These are phyloP conservation scores for Heliamphora exappendiculata DNA, from an alignment of 148 eudicot genomes.

Conservation along the genomic window DNA sequence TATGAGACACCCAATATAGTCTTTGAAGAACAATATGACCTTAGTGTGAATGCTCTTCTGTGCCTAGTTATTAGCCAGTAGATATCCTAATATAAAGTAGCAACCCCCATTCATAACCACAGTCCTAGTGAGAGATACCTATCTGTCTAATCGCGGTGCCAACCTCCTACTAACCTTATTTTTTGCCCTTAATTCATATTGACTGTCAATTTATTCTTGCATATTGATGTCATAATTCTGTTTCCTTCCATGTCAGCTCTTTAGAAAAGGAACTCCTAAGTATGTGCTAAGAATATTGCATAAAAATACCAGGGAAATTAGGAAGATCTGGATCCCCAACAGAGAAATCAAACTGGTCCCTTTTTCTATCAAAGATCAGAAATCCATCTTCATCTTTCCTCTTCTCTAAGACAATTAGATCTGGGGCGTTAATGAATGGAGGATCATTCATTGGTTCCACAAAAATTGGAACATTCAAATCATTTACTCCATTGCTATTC, in stretches of 20 bases:
- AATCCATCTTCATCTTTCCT: conserved; percentile 33
- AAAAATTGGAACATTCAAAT: conserved; percentile 48
- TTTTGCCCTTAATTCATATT: neutral
- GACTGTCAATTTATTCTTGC: neutral
- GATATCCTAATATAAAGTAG: no score
- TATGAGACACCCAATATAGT: no score
- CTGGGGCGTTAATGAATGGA: conserved; percentile 58
- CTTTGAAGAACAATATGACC: no score
- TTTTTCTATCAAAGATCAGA: conserved; percentile 37
- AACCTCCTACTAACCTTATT: neutral
- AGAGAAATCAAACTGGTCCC: conserved; percentile 43
- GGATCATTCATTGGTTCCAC: conserved; percentile 90
- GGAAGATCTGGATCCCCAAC: conserved; percentile 76
- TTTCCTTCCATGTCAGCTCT: neutral
- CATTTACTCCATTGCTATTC: conserved; percentile 55
- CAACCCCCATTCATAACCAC: neutral
- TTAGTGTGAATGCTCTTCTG: no score
- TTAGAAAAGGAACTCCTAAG: conserved; percentile 2
- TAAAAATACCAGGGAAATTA: conserved; percentile 55
- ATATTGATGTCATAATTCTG: neutral
- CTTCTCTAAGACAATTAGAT: conserved; percentile 50
- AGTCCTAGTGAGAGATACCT: neutral
- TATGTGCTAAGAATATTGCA: conserved; percentile 26
- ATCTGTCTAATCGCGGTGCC: neutral
- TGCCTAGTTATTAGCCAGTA: no score